Conservation (phyloP, 805 yeast genomes). For the Candida ponderosae region DNA sequence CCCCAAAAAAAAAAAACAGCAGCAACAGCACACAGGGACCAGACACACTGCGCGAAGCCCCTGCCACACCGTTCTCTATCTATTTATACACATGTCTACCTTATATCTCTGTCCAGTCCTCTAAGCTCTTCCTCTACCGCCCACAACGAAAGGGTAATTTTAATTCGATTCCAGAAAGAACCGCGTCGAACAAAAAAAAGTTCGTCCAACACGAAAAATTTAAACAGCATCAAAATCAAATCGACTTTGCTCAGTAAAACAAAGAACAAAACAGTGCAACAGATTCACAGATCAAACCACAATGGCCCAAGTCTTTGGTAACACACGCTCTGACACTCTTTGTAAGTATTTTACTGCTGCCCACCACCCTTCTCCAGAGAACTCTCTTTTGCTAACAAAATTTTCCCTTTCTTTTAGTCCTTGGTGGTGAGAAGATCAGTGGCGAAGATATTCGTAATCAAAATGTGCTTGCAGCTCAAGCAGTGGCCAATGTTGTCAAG, state of each 20-base stretch:
- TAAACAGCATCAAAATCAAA: not conserved
- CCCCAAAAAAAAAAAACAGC: no score
- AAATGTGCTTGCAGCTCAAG: slow-evolving; percentile 94
- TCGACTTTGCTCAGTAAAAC: not conserved
- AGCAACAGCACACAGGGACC: no score
- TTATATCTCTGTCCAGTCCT: no score
- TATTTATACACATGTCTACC: no score
- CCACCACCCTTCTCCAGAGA: not conserved
- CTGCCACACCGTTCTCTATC: no score
- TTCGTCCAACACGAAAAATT: no score
- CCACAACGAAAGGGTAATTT: no score
- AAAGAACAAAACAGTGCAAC: no score
- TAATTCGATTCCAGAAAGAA: no score
- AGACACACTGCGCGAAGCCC: no score
- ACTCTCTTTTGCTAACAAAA: not conserved
- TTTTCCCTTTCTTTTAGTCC: slow-evolving; percentile 30
- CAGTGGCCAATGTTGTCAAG: slow-evolving; percentile 95
- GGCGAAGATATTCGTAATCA: slow-evolving; percentile 97
- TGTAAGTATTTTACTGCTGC: slow-evolving; percentile 30
- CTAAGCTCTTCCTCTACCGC: no score
- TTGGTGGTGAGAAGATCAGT: slow-evolving; percentile 92
- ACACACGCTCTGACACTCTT: slow-evolving; percentile 85
- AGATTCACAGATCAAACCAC: slow-evolving; percentile 6
- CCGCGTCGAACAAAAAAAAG: no score
- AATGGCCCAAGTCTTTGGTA: slow-evolving; percentile 60